Evolutionary conservation across 768 basidiomycete species (phyloP), one percentile per base, ranked within the genome.

Genomic region (Boletus bicolor): DNA sequence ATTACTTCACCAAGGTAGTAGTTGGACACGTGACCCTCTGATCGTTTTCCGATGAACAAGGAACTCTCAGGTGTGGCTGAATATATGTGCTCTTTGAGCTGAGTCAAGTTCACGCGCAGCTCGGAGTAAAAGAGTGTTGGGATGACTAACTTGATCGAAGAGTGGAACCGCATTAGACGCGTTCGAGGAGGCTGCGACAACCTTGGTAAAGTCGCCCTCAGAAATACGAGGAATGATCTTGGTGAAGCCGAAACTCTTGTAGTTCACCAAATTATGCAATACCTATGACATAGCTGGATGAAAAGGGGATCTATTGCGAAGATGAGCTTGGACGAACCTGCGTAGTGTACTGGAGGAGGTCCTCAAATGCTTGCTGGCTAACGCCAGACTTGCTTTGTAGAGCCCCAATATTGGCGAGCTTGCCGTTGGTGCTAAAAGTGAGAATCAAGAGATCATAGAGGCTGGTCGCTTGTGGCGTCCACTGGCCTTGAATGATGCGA

Each of bases 401-500:
- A 4, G 64, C 69, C 5, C 68, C 69, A 32, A 93, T 66, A 68
- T 92, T 79, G 28, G 77, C 77, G 12, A 91, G 74, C 51, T 76
- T 76, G 35, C 81, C 83, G 35, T 81, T 68, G 46, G 82, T 73
- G 66, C 83, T 84, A 74, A 91, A 90, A 0, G 77, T 83, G 49
- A 83, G 70, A 63, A 88, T 82, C 64, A 92, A 72, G 8, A 91
- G 77, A 72, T 90, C 86, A 64, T 86, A 87, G 44, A 91, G 77
- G 65, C 77, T 77, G 59, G 74, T 66, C 5, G 88, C 88, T 59
- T 88, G 80, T 0, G 84, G 77, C 0, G 91, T 89, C 88, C 87
- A 91, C 75, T 93, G 91, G 44, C 76, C 86, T 74, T 91, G 87
- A 52, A 92, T 88, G 71, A 94, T 87, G 39, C 87, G 79, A 48